phyloP scores from a whole-genome alignment of 2,329 filamentous ascomycete species.

The Botrytis tulipae region DNA sequence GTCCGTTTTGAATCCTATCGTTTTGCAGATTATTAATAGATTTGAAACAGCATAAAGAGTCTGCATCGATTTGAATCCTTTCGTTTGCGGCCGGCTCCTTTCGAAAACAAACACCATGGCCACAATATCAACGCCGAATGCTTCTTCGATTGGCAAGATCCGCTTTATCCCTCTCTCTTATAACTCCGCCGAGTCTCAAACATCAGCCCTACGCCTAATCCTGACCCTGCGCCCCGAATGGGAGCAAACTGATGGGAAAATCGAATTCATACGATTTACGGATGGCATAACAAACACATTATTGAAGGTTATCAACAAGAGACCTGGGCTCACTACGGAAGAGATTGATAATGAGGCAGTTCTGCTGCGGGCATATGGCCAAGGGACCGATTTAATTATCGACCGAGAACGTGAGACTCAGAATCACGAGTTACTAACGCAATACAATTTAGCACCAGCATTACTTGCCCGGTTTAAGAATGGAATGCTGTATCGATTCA shows the following conservation, averaged over 20 bases:
- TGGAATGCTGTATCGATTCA: constrained; percentile 90
- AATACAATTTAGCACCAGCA: constrained; percentile 77
- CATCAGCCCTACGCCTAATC: constrained; percentile 77
- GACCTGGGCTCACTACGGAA: constrained; percentile 67
- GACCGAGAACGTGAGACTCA: constrained; percentile 82
- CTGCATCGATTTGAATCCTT: constrained; percentile 11
- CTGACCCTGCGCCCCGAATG: constrained; percentile 80
- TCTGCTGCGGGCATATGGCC: constrained; percentile 87
- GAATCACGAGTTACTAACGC: constrained; percentile 84
- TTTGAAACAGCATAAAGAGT: constrained; percentile 3
- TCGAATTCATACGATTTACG: constrained; percentile 89
- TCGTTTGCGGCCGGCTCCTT: constrained; percentile 1
- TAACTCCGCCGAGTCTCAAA: constrained; percentile 71
- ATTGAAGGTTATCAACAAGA: constrained; percentile 71
- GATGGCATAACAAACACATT: constrained; percentile 98
- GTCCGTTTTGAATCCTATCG: background rate
- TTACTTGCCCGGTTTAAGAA: constrained; percentile 92
- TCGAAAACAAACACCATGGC: constrained; percentile 23
- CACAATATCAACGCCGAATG: constrained; percentile 15
- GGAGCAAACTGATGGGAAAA: constrained; percentile 67
- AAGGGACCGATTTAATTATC: constrained; percentile 91
- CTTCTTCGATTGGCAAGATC: constrained; percentile 41
- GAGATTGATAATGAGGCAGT: constrained; percentile 82
- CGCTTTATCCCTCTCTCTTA: constrained; percentile 74
- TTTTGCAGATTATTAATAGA: constrained; percentile 18